A percentile compares a stretch with the other conserved stretches of the same genome.
These are phyloP conservation scores for Parasarocladium wereldwijsianum DNA, from an alignment of 2,329 filamentous ascomycete genomes.

Conservation along the genomic window DNA sequence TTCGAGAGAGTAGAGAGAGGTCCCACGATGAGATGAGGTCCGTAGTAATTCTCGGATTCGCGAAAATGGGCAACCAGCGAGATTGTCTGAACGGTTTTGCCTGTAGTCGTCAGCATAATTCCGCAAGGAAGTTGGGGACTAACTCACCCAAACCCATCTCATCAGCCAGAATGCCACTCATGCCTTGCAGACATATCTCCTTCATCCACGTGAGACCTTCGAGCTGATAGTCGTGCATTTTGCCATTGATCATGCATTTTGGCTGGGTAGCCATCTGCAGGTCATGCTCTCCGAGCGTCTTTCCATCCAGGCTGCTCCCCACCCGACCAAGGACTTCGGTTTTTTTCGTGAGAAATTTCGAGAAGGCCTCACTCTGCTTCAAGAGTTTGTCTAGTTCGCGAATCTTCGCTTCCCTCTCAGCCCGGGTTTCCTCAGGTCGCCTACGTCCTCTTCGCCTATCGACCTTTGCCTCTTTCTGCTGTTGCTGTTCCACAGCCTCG, in stretches of 20 bases:
- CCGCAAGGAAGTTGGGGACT: background rate
- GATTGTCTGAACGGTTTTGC: conserved; percentile 87
- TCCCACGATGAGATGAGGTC: conserved; percentile 81
- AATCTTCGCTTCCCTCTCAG: conserved; percentile 42
- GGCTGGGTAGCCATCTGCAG: conserved; percentile 76
- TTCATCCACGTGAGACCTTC: conserved; percentile 95
- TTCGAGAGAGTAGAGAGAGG: conserved; percentile 87
- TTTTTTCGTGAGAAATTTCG: conserved; percentile 48
- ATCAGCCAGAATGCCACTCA: conserved; percentile 83
- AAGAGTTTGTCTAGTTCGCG: conserved; percentile 44
- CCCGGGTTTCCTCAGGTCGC: conserved; percentile 33
- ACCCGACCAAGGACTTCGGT: conserved; percentile 48
- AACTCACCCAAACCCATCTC: conserved; percentile 69
- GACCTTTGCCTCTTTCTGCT: conserved; percentile 28
- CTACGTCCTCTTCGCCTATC: no score
- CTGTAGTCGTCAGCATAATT: conserved; percentile 21
- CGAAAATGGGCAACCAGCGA: conserved; percentile 74
- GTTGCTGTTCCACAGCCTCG: conserved; percentile 33
- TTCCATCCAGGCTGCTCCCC: conserved; percentile 43
- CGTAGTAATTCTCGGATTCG: conserved; percentile 69
- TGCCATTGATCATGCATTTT: conserved; percentile 67
- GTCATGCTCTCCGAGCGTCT: conserved; percentile 47
- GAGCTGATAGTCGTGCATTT: conserved; percentile 87
- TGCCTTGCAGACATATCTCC: conserved; percentile 62
- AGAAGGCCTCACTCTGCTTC: conserved; percentile 44